phyloP scores from a whole-genome alignment of 2,329 filamentous ascomycete species.

The Paraphoma chrysanthemicola region DNA sequence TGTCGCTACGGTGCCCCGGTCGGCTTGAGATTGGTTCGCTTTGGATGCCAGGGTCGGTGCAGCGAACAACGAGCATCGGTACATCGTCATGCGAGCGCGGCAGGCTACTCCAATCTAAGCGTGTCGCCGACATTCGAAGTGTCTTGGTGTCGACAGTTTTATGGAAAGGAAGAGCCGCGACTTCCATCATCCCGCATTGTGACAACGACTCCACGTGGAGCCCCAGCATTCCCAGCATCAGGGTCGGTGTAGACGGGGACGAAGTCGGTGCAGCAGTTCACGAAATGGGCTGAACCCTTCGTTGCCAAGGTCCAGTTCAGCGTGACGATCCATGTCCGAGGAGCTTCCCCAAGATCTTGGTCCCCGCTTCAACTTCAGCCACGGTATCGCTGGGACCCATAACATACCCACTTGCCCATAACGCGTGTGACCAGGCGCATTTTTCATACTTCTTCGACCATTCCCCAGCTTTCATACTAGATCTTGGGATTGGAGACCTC shows the following conservation, averaged over 20 bases:
- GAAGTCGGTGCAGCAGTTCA: conserved; percentile 30
- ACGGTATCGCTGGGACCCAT: conserved; percentile 8
- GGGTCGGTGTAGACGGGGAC: conserved; percentile 24
- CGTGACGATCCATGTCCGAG: conserved; percentile 1
- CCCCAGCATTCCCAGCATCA: conserved; percentile 10
- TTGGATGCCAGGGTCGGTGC: conserved; percentile 9
- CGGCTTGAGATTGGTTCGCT: conserved; percentile 8
- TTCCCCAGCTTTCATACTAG: background rate
- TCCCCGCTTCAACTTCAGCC: background rate
- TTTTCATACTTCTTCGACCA: background rate
- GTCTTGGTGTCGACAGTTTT: conserved; percentile 10
- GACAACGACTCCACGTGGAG: conserved; percentile 25
- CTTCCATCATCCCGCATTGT: conserved; percentile 15
- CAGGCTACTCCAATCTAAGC: conserved; percentile 2
- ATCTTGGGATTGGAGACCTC: no score
- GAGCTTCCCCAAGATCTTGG: conserved; percentile 11
- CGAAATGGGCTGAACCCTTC: conserved; percentile 12
- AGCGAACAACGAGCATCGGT: conserved; percentile 26
- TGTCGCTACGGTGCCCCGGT: conserved; percentile 3
- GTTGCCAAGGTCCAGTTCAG: background rate
- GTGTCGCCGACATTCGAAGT: background rate
- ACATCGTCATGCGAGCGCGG: conserved; percentile 23
- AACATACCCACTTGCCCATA: background rate
- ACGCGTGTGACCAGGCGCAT: conserved; percentile 4
- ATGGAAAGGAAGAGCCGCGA: conserved; percentile 13